Evolutionary conservation across 345 rosid genomes (phyloP), one percentile per base, ranked within the genome.

Genomic region (Eucalyptus pauciflora): DNA sequence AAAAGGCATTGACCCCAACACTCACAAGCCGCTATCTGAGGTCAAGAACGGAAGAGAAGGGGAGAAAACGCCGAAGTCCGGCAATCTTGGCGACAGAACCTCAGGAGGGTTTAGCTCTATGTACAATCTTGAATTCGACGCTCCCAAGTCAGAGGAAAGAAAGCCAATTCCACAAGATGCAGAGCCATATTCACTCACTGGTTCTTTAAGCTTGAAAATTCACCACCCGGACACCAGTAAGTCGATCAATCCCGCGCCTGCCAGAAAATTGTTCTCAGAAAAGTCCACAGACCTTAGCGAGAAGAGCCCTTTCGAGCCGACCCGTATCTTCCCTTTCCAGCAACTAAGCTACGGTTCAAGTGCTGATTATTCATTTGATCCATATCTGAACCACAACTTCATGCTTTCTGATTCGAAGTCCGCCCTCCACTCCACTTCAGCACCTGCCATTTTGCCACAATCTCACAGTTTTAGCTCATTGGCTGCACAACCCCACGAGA

Each of bases 1-100:
- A 27, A 85, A 41, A 87, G 90, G 92, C n/a, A 87, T 90, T 24
- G 90, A 89, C 86, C 90, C 90, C 51, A 89, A 88, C 54, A 90
- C 89, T 37, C 92, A 90, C 87, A 90, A 86, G 87, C 90, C 62
- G 17, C 31, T 90, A 18, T 17, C 71, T 27, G 62, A 67, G 52
- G 81, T 76, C 18, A 58, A 76, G 33, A 90, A 15, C 76, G 87
- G 86, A 89, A 58, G 33, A n/a, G 52, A 86, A 58, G 80, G 45
- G 13, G 60, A 86, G 48, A 56, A 17, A 86, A 7, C 60, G 83
- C 83, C 15, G 5, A 25, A 27, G 18, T 25, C 18, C 9, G 58
- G 58, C n/a, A 50, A n/a, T 10, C 41, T 76, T 41, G 48, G 60
- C 43, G 11, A 88, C 43, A 13, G 37, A 29, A 71, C 8, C 46